These are phyloP conservation scores for Cadophora gregata DNA, from an alignment of 2,329 filamentous ascomycete genomes.

Conservation along the genomic window DNA sequence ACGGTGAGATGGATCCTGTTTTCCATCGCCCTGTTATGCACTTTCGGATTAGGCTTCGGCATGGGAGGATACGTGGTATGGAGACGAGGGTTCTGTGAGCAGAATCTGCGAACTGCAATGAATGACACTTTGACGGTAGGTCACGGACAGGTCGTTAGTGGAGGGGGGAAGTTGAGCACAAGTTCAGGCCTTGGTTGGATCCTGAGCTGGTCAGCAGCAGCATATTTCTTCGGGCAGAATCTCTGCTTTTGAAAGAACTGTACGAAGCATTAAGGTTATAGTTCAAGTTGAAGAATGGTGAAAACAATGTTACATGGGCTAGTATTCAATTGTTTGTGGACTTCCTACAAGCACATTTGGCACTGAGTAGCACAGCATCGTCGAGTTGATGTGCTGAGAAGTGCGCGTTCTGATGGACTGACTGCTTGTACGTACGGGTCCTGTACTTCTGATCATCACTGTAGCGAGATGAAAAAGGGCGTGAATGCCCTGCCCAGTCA, in stretches of 20 bases:
- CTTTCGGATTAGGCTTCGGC: background rate
- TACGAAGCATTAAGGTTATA: background rate
- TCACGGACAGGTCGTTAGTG: background rate
- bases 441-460: background rate
- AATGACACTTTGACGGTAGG: background rate
- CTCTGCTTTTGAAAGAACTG: background rate
- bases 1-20: background rate
- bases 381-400: background rate
- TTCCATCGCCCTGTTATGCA: background rate
- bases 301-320: background rate
- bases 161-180: background rate
- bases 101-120: background rate
- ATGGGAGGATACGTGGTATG: background rate
- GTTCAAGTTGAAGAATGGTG: background rate
- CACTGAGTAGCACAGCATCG: background rate
- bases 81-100: background rate
- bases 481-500: constrained; percentile 10
- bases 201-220: background rate
- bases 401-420: background rate
- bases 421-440: too few relatives aligned
- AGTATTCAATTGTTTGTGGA: too few relatives aligned
- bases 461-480: background rate
- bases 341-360: background rate
- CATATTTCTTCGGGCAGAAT: background rate
- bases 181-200: background rate